phyloP scores from a whole-genome alignment of 208 protist species.

The Crithidia mellificae region DNA sequence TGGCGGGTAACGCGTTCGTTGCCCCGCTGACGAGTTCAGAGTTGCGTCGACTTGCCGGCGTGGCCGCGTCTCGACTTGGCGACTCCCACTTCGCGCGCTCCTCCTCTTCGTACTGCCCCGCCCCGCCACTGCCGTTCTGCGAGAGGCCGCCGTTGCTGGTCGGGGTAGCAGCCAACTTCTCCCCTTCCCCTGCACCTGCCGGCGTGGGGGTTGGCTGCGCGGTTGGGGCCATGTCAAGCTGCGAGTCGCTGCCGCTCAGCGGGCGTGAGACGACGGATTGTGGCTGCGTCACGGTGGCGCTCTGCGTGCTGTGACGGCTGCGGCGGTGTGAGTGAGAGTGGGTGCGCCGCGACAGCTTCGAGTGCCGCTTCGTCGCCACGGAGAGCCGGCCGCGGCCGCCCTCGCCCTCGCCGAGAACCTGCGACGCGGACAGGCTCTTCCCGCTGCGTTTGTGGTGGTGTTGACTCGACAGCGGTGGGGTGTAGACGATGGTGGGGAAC shows the following conservation, averaged over 20 bases:
- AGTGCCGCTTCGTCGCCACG: neutral
- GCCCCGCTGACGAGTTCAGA: neutral
- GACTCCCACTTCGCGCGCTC: conserved; percentile 8
- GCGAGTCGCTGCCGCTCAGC: conserved; percentile 20
- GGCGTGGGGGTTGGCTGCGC: neutral
- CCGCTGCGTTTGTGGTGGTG: neutral
- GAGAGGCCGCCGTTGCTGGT: neutral
- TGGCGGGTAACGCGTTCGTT: no score
- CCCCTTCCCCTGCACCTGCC: neutral
- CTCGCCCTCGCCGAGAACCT: neutral
- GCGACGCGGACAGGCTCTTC: neutral
- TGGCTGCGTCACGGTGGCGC: conserved; percentile 1
- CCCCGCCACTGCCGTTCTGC: neutral
- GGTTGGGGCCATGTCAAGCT: neutral
- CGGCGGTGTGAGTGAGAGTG: conserved; percentile 10
- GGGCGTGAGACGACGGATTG: neutral
- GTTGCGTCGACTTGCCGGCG: neutral
- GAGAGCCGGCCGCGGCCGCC: neutral
- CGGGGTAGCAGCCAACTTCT: neutral
- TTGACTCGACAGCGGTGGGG: conserved; percentile 35
- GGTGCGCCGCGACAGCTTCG: neutral
- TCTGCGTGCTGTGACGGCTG: neutral
- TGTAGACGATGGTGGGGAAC: conserved; percentile 87
- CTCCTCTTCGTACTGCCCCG: conserved; percentile 3
- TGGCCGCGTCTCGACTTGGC: neutral